Conservation (phyloP, 2,329 filamentous ascomycete species). For the Cladobotryum mycophilum region DNA sequence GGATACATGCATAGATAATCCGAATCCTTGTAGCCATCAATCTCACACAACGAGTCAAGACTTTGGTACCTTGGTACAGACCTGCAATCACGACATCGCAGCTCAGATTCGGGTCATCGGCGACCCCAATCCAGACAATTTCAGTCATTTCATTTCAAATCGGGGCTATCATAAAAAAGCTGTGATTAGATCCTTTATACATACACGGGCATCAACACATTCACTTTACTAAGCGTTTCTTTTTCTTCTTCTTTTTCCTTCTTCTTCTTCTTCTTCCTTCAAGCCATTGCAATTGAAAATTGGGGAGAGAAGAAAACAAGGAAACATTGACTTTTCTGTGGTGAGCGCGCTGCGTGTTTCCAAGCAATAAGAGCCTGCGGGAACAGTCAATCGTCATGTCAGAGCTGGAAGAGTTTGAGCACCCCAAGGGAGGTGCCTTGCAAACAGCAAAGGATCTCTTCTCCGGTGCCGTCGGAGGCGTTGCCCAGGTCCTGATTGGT, state of each 20-base stretch:
- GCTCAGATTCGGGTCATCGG: conserved; percentile 15
- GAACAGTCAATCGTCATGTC: neutral
- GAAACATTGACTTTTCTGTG: neutral
- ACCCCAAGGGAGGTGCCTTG: conserved; percentile 31
- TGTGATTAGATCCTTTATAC: too few species aligned
- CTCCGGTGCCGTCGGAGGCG: conserved; percentile 81
- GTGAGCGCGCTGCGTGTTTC: too few species aligned
- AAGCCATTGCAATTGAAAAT: too few species aligned
- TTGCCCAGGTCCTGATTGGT: conserved; percentile 94
- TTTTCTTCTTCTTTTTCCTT: neutral
- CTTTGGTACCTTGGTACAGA: too few species aligned
- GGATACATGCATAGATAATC: neutral
- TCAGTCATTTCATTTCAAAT: conserved; percentile 23
- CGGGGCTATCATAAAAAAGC: too few species aligned
- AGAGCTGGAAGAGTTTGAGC: conserved; percentile 28
- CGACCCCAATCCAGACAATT: neutral
- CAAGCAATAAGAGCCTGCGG: neutral
- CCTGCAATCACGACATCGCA: conserved; percentile 19
- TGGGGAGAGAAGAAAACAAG: too few species aligned
- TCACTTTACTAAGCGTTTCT: conserved; percentile 5
- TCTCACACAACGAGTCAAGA: neutral
- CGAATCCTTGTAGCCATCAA: neutral
- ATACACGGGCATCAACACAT: conserved; percentile 21
- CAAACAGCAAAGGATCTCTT: conserved; percentile 84
- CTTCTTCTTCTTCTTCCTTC: neutral